A percentile compares a stretch with the other conserved stretches of the same genome.
Evolutionary conservation across 768 basidiomycete species (phyloP).

Genomic region (Russula virescens): DNA sequence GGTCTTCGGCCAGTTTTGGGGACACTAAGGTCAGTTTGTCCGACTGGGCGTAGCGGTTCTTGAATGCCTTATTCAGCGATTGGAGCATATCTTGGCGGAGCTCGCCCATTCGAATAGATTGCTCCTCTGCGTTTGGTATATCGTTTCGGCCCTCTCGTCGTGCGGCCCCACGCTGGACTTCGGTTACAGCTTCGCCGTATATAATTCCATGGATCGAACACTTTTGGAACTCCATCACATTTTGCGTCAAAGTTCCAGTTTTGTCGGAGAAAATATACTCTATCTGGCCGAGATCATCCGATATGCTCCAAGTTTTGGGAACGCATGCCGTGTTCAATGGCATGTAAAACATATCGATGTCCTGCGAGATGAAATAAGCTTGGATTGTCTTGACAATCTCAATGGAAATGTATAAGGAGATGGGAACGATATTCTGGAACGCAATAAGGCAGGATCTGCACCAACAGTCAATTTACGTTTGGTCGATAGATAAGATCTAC

Average conservation of each 20-base stretch:
- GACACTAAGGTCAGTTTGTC: conserved; percentile 86
- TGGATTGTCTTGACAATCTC: conserved; percentile 98
- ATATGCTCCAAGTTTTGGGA: conserved; percentile 98
- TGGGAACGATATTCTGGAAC: conserved; percentile 96
- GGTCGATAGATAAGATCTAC: conserved; percentile 31
- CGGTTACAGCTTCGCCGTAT: conserved; percentile 93
- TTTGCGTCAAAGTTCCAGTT: conserved; percentile 96
- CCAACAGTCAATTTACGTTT: conserved; percentile 2
- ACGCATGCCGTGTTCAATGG: conserved; percentile 83
- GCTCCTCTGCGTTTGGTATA: conserved; percentile 60
- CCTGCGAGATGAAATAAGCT: conserved; percentile 94
- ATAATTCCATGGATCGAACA: conserved; percentile 79
- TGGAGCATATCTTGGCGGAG: conserved; percentile 75
- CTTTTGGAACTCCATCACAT: conserved; percentile 98
- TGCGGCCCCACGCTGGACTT: conserved; percentile 90
- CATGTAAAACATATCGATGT: conserved; percentile 93
- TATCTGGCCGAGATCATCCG: conserved; percentile 97
- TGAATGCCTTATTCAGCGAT: conserved; percentile 71
- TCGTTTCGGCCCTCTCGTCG: conserved; percentile 72
- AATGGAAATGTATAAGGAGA: conserved; percentile 94
- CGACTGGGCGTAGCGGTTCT: conserved; percentile 78
- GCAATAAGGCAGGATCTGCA: conserved; percentile 84
- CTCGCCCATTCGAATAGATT: conserved; percentile 53
- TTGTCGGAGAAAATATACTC: conserved; percentile 95
- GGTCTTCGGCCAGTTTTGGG: conserved; percentile 74